Conservation (phyloP, 371 early-diverging fungal genomes). For the Syncephalis plumigaleata region DNA sequence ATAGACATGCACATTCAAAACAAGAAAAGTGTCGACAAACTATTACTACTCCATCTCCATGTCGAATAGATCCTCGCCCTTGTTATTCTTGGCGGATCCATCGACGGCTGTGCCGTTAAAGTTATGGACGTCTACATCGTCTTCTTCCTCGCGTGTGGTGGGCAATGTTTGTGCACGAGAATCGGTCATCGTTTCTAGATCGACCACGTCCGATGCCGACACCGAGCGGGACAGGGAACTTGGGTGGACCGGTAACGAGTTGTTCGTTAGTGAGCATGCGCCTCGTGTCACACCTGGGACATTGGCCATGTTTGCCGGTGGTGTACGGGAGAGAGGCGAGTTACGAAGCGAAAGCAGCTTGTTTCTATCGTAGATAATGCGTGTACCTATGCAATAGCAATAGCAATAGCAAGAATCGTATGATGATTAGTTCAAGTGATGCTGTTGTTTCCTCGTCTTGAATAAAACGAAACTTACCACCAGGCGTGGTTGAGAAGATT, state of each 20-base stretch:
- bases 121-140: not conserved
- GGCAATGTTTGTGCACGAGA: not conserved
- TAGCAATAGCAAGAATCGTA: too few species aligned
- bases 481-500: constrained; percentile 36
- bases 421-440: not conserved
- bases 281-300: constrained; percentile 42
- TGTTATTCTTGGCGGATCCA: constrained; percentile 1
- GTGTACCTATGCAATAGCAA: constrained; percentile 23
- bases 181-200: not conserved
- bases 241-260: constrained; percentile 5
- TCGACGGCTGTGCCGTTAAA: not conserved
- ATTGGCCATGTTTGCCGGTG: constrained; percentile 35
- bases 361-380: constrained; percentile 43
- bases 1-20: too few species aligned
- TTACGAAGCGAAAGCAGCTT: constrained; percentile 40
- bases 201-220: not conserved
- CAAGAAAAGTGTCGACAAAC: not conserved
- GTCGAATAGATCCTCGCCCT: constrained; percentile 7
- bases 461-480: constrained; percentile 17
- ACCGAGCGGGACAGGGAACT: constrained; percentile 6
- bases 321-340: constrained; percentile 39
- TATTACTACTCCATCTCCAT: constrained; percentile 13
- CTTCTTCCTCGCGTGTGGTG: not conserved
- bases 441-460: not conserved
- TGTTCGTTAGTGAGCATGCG: constrained; percentile 8